Base-by-base conservation (phyloP, 805 yeast species). In the Saccharomycopsis amapae region DNA sequence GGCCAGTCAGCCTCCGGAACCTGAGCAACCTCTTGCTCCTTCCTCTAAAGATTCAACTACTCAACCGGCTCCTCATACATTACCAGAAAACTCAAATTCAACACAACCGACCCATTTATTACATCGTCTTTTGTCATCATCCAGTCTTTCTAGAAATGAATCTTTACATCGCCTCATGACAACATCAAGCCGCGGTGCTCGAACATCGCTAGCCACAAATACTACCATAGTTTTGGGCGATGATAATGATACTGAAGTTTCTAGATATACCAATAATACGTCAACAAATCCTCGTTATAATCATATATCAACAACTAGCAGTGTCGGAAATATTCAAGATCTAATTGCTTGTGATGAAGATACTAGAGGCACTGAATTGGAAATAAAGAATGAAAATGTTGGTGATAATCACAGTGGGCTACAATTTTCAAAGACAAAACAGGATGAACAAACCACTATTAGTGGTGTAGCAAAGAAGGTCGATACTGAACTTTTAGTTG, bases 311-410 rank as follows among this genome's bases (percentile, higher is more conserved):
- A 18, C 23, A 18, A 10, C 24, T n/a, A 13, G 38, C 4, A 17
- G 25, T 4, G 4, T 28, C 5, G 42, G 46, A 5, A 44, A 44
- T 23, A 44, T 44, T 32, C 38, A 44, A 25, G 46, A 44, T 17
- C 13, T 44, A 20, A 37, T 44, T 24, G 38, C 36, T 4, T 10
- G 19, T 28, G 46, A 44, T 19, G 46, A n/a, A 3, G 46, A 44
- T 22, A 44, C 46, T 6, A 34, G 37, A 22, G 43, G 12, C 9
- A 7, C 5, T 36, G 7, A 15, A 6, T 17, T 22, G 6, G 32
- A 22, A 5, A 7, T 23, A 7, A 40, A 40, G 15, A n/a, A 40
- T 31, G 35, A 28, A 17, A 32, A 6, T 5, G 12, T 32, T n/a
- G 15, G 18, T 12, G 6, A 32, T 7, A n/a, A n/a, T 15, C 13